Conservation (phyloP, 2,329 filamentous ascomycete genomes). For the Nannizziopsis arthrosporioides region DNA sequence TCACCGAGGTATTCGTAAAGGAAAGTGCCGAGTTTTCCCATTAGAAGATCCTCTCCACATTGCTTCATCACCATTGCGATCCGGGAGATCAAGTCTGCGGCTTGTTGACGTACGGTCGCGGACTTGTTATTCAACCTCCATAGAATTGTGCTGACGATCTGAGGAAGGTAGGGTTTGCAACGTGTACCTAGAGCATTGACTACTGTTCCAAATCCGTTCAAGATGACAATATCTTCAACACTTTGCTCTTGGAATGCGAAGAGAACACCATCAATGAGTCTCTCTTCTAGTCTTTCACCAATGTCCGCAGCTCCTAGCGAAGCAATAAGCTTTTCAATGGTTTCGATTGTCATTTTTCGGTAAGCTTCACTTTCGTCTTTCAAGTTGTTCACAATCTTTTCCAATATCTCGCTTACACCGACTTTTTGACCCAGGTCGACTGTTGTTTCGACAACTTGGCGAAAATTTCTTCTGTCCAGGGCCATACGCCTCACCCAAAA, state of each 20-base stretch:
- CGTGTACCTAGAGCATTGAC: slow-evolving; percentile 88
- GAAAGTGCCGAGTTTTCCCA: slow-evolving; percentile 88
- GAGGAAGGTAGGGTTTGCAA: slow-evolving; percentile 91
- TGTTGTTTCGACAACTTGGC: slow-evolving; percentile 95
- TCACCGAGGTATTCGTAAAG: slow-evolving; percentile 97
- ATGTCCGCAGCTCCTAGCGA: slow-evolving; percentile 90
- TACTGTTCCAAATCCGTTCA: slow-evolving; percentile 95
- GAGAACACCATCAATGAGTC: slow-evolving; percentile 87
- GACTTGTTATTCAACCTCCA: slow-evolving; percentile 98
- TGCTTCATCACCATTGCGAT: slow-evolving; percentile 99
- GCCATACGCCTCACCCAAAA: slow-evolving; percentile 98
- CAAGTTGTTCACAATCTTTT: slow-evolving; percentile 84
- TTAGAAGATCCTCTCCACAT: slow-evolving; percentile 87
- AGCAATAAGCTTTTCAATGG: slow-evolving; percentile 89
- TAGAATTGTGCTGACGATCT: slow-evolving; percentile 93
- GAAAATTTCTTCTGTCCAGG: slow-evolving; percentile 91
- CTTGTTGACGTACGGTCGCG: slow-evolving; percentile 89
- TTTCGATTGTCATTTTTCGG: slow-evolving; percentile 98
- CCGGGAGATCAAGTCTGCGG: slow-evolving; percentile 87
- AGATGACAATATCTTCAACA: slow-evolving; percentile 86
- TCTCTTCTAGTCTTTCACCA: slow-evolving; percentile 80
- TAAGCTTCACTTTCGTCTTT: slow-evolving; percentile 98
- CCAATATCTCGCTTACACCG: slow-evolving; percentile 88
- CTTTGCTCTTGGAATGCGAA: slow-evolving; percentile 97
- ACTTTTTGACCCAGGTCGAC: slow-evolving; percentile 96